Evolutionary conservation across 192 early-diverging fungal species (phyloP).

Genomic region (Anaeromyces robustus): DNA sequence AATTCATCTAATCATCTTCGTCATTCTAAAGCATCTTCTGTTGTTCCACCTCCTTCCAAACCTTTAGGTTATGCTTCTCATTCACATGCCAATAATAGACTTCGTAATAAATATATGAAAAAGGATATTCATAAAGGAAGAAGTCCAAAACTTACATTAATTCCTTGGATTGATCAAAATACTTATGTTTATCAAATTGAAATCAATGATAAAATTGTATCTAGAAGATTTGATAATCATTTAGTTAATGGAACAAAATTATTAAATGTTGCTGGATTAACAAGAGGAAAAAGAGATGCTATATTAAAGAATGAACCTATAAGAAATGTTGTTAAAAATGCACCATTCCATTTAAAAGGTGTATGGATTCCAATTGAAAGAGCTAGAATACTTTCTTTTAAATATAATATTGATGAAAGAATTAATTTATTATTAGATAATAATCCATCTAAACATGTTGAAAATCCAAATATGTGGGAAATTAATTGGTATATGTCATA

Average conservation of each 20-base stretch:
- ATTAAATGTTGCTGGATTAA: conserved; percentile 74
- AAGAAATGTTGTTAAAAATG: conserved; percentile 68
- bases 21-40: too few species aligned
- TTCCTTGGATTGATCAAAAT: not conserved
- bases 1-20: too few species aligned
- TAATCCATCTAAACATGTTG: not conserved
- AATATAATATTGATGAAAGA: not conserved
- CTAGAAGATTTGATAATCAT: conserved; percentile 46
- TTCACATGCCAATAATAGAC: too few species aligned
- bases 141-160: not conserved
- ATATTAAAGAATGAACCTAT: conserved; percentile 79
- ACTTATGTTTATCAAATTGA: not conserved
- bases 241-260: conserved; percentile 80
- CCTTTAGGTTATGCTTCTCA: too few species aligned
- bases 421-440: not conserved
- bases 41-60: too few species aligned
- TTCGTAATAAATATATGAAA: too few species aligned
- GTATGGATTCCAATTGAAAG: conserved; percentile 35
- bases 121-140: too few species aligned
- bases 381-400: not conserved
- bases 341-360: conserved; percentile 74
- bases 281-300: conserved; percentile 68
- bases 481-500: not conserved
- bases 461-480: not conserved
- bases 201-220: not conserved